Percentiles rank a stretch among this genome's conserved stretches.
Conservation (phyloP, 192 early-diverging fungal genomes). For the Gaertneriomyces sp. region DNA sequence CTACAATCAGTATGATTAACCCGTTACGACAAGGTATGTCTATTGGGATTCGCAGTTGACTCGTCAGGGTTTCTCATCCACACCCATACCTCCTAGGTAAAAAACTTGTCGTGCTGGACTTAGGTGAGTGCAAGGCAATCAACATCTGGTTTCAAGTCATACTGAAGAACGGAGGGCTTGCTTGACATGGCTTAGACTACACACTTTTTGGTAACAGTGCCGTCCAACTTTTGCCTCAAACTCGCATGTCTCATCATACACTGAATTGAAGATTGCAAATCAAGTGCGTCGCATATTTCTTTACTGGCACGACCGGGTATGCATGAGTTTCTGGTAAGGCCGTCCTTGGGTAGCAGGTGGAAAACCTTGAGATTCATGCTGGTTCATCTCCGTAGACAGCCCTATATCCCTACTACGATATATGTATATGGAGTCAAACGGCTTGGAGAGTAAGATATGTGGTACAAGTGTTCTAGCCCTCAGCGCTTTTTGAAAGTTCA, state of each 20-base stretch:
- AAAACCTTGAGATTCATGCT: background rate
- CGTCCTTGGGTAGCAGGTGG: background rate
- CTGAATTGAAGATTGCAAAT: slow-evolving; percentile 54
- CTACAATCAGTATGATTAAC: slow-evolving; percentile 53
- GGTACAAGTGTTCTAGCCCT: background rate
- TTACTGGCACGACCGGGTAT: slow-evolving; percentile 47
- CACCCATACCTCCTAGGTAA: slow-evolving; percentile 26
- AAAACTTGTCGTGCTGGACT: slow-evolving; percentile 68
- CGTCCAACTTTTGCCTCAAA: too few relatives aligned
- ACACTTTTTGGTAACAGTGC: slow-evolving; percentile 51
- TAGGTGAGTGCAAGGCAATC: slow-evolving; percentile 22
- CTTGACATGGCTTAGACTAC: slow-evolving; percentile 43
- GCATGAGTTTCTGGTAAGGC: slow-evolving; percentile 32
- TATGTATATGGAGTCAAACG: slow-evolving; percentile 78
- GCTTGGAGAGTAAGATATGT: slow-evolving; percentile 44
- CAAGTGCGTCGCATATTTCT: slow-evolving; percentile 51
- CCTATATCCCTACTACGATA: slow-evolving; percentile 65
- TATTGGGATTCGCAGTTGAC: too few relatives aligned
- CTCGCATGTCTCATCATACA: background rate
- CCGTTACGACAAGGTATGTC: slow-evolving; percentile 35
- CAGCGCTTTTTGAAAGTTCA: background rate
- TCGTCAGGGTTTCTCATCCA: too few relatives aligned
- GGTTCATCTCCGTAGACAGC: slow-evolving; percentile 35
- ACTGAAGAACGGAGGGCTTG: background rate
- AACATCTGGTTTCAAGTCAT: background rate